These are phyloP conservation scores for Taphrina wiesneri DNA, from an alignment of 1,139 yeast species.

Conservation along the genomic window DNA sequence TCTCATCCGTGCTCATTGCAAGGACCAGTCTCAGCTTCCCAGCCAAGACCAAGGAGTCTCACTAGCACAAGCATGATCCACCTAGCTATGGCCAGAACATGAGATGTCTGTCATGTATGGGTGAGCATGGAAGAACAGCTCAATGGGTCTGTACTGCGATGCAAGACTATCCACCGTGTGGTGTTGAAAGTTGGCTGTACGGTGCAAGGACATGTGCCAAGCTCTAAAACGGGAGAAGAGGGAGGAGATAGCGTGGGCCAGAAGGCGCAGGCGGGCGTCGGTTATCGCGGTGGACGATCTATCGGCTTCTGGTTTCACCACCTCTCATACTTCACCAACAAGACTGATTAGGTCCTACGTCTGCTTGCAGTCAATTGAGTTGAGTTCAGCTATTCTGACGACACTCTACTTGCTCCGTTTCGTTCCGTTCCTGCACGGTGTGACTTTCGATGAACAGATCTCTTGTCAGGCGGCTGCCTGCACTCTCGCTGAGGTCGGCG, in stretches of 20 bases:
- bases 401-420: not conserved
- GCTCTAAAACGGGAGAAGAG: too few relatives aligned
- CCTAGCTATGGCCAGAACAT: not conserved
- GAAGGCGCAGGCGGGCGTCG: not conserved
- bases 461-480: conserved; percentile 7
- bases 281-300: conserved; percentile 10
- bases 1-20: conserved; percentile 1
- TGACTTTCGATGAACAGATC: conserved; percentile 16
- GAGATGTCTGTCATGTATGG: not conserved
- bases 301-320: not conserved
- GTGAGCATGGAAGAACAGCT: not conserved
- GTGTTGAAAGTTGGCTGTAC: too few relatives aligned
- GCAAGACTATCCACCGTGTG: too few relatives aligned
- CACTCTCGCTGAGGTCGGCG: conserved; percentile 3
- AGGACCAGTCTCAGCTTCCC: not conserved
- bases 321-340: not conserved
- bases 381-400: not conserved
- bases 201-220: too few relatives aligned
- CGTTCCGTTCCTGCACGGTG: not conserved
- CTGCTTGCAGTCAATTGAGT: not conserved
- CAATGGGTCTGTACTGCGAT: too few relatives aligned
- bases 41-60: too few relatives aligned
- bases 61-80: too few relatives aligned
- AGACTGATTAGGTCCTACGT: not conserved
- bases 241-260: not conserved